Evolutionary conservation across 176 grass and related monocot genomes (phyloP).

Genomic region (Phyllostachys edulis): DNA sequence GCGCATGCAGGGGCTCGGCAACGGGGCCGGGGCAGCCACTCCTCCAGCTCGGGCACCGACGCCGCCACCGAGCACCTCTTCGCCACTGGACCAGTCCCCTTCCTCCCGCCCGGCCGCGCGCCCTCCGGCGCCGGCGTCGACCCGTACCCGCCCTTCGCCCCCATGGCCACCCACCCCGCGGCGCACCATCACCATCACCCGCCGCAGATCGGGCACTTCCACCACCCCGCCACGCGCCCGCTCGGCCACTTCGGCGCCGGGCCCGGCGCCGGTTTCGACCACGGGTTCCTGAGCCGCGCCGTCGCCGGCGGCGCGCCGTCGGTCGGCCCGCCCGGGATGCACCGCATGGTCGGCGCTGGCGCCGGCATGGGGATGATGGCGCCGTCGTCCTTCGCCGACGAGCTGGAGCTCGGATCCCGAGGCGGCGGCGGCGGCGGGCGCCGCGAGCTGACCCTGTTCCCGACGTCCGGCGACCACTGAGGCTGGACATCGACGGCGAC

Average conservation of each 20-base stretch:
- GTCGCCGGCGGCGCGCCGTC: conserved; percentile 29
- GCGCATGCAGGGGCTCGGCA: conserved; percentile 72
- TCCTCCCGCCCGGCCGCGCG: conserved; percentile 47
- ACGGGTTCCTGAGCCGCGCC: conserved; percentile 64
- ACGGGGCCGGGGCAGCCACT: conserved; percentile 47
- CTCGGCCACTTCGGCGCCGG: conserved; percentile 50
- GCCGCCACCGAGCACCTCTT: conserved; percentile 79
- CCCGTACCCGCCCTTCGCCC: conserved; percentile 55
- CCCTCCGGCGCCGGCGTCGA: conserved; percentile 26
- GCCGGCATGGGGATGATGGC: conserved; percentile 54
- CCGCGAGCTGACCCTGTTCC: conserved; percentile 84
- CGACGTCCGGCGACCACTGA: conserved; percentile 75
- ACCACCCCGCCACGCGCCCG: conserved; percentile 63
- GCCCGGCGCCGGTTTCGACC: conserved; percentile 49
- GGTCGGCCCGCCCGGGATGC: conserved; percentile 61
- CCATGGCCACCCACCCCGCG: conserved; percentile 39
- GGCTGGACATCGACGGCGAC: background rate
- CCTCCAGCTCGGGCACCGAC: conserved; percentile 52
- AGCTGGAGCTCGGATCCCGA: conserved; percentile 63
- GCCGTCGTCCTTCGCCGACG: conserved; percentile 54
- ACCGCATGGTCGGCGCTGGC: conserved; percentile 51
- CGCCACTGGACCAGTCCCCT: conserved; percentile 68
- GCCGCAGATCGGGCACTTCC: conserved; percentile 60
- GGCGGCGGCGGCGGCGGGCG: conserved; percentile 38
- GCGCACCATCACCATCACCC: conserved; percentile 70